Percentiles rank a stretch among this genome's conserved stretches.
Conservation (phyloP, 768 basidiomycete genomes). For the Mycena sanguinolenta region DNA sequence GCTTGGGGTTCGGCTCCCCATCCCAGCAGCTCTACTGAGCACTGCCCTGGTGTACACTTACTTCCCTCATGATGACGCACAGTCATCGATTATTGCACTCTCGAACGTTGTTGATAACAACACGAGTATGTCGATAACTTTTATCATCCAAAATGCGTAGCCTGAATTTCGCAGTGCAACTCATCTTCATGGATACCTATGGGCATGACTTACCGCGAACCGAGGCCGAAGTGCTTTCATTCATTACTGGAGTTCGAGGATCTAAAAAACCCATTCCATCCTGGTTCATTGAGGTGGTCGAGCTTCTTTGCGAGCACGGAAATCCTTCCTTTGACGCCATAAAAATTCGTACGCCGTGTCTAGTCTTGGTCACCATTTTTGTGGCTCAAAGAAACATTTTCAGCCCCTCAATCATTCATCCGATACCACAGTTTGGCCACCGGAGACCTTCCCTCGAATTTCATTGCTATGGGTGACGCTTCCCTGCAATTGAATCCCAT, state of each 20-base stretch:
- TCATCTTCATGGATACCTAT: conserved; percentile 2
- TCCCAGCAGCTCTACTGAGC: conserved; percentile 1
- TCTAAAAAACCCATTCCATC: conserved; percentile 4
- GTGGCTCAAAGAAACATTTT: neutral
- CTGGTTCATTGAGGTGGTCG: conserved; percentile 25
- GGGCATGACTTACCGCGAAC: conserved; percentile 3
- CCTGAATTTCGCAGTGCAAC: conserved; percentile 12
- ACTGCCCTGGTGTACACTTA: neutral
- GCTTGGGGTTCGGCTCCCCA: conserved; percentile 18
- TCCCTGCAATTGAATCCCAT: conserved; percentile 39
- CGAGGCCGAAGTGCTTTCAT: conserved; percentile 15
- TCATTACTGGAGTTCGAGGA: conserved; percentile 12
- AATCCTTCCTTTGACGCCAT: conserved; percentile 17
- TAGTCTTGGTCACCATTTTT: neutral
- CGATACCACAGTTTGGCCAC: conserved; percentile 33
- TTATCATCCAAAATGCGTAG: too few species aligned
- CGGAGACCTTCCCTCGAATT: conserved; percentile 38
- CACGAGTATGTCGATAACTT: conserved; percentile 14
- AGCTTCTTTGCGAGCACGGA: conserved; percentile 11
- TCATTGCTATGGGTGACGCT: conserved; percentile 40
- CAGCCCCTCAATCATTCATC: conserved; percentile 30
- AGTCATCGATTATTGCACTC: conserved; percentile 5
- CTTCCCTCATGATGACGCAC: conserved; percentile 11
- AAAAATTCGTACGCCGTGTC: conserved; percentile 6
- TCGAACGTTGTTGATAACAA: conserved; percentile 24